Conservation (phyloP, 495 filamentous ascomycete species). For the Penicillium coprophilum region DNA sequence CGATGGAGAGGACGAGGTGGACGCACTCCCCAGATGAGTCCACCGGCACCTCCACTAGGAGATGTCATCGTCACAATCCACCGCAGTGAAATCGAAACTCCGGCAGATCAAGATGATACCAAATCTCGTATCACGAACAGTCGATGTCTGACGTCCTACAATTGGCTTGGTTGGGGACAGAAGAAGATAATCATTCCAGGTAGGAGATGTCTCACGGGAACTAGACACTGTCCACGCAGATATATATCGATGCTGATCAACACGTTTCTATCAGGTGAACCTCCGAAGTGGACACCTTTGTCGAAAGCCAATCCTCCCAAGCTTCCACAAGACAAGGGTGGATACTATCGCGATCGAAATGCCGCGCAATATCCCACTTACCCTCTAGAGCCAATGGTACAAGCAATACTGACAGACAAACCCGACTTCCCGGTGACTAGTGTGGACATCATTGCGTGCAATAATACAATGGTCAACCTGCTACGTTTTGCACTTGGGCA, state of each 20-base stretch:
- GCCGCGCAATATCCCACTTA: constrained; percentile 55
- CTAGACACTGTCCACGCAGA: neutral
- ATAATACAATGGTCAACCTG: constrained; percentile 59
- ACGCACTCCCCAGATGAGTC: neutral
- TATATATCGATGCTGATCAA: neutral
- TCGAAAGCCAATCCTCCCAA: constrained; percentile 20
- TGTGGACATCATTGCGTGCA: constrained; percentile 63
- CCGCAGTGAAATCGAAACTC: constrained; percentile 16
- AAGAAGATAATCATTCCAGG: constrained; percentile 55
- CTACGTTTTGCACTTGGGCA: constrained; percentile 52
- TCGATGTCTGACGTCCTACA: constrained; percentile 52
- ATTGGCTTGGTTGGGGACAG: constrained; percentile 42
- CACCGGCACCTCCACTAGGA: constrained; percentile 23
- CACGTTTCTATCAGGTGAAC: constrained; percentile 44
- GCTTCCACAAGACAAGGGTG: constrained; percentile 52
- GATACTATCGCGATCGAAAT: constrained; percentile 62
- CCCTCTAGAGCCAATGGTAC: constrained; percentile 59
- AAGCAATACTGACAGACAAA: constrained; percentile 38
- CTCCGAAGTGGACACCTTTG: constrained; percentile 59
- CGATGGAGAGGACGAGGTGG: constrained; percentile 1
- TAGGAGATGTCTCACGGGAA: constrained; percentile 19
- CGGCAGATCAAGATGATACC: neutral
- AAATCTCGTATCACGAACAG: constrained; percentile 23
- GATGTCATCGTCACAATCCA: constrained; percentile 23
- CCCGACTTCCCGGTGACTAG: constrained; percentile 35